Evolutionary conservation across 2,329 filamentous ascomycete species (phyloP).

Genomic region (Hypoxylon sp.): DNA sequence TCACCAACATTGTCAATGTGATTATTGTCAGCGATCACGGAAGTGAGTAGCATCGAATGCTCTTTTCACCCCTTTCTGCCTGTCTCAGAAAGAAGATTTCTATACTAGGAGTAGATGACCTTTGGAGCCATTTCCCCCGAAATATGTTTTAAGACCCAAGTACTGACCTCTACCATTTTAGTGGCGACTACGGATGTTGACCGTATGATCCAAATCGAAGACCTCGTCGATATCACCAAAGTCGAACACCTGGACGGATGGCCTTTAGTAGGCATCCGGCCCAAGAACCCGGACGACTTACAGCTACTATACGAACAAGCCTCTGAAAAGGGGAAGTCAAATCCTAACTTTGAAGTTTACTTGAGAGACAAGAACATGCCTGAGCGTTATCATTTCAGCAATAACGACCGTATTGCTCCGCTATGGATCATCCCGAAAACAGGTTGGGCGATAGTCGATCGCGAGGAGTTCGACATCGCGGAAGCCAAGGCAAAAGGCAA

Average conservation of each 20-base stretch:
- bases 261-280: constrained; percentile 89
- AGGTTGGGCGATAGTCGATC: constrained; percentile 89
- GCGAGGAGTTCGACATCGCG: constrained; percentile 77
- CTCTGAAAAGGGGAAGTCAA: constrained; percentile 62
- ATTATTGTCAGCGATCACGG: constrained; percentile 98
- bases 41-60: no score
- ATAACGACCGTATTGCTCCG: constrained; percentile 89
- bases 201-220: constrained; percentile 87
- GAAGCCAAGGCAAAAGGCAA: constrained; percentile 69
- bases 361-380: constrained; percentile 90
- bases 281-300: constrained; percentile 73
- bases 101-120: no score
- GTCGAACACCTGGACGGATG: constrained; percentile 91
- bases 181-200: constrained; percentile 90
- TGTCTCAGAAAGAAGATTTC: no score
- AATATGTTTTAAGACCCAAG: no score
- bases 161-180: no score
- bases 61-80: no score
- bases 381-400: constrained; percentile 86
- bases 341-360: constrained; percentile 84
- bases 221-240: constrained; percentile 78
- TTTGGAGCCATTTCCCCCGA: no score
- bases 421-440: constrained; percentile 93
- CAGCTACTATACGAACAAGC: constrained; percentile 71
- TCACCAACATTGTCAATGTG: constrained; percentile 90